Conservation (phyloP, 208 protist genomes). For the Polymyxa betae region DNA sequence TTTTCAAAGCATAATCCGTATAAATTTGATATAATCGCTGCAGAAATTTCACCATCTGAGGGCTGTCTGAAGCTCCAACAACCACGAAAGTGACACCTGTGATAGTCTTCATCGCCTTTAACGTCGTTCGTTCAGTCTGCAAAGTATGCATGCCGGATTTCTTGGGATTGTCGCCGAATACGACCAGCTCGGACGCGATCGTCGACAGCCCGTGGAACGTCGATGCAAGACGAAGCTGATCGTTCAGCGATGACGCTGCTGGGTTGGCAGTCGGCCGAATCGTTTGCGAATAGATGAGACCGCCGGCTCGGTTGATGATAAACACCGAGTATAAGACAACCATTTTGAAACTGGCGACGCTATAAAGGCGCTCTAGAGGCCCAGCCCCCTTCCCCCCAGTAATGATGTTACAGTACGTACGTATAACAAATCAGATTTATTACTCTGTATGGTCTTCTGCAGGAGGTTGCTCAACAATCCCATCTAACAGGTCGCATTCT, state of each 20-base stretch:
- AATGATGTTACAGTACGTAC: too few relatives aligned
- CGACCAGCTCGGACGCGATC: constrained; percentile 21
- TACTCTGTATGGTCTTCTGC: too few relatives aligned
- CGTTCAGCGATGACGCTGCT: neutral
- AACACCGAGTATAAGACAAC: constrained; percentile 46
- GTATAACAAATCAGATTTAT: too few relatives aligned
- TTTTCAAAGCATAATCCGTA: constrained; percentile 26
- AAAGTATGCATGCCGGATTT: constrained; percentile 9
- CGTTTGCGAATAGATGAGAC: constrained; percentile 51
- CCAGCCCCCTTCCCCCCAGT: too few relatives aligned
- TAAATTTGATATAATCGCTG: constrained; percentile 18
- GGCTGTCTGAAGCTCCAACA: neutral
- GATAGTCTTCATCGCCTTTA: neutral
- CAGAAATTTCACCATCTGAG: neutral
- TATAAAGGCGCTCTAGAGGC: too few relatives aligned
- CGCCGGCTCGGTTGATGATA: constrained; percentile 52
- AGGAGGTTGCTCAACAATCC: too few relatives aligned
- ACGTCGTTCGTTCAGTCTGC: neutral
- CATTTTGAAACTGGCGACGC: too few relatives aligned
- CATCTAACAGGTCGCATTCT: too few relatives aligned
- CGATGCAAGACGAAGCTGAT: constrained; percentile 34
- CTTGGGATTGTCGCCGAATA: neutral
- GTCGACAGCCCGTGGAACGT: constrained; percentile 50
- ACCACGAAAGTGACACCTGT: constrained; percentile 28
- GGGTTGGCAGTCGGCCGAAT: constrained; percentile 21